Evolutionary conservation across 495 filamentous ascomycete species (phyloP).

Genomic region (Xylaria scruposa): DNA sequence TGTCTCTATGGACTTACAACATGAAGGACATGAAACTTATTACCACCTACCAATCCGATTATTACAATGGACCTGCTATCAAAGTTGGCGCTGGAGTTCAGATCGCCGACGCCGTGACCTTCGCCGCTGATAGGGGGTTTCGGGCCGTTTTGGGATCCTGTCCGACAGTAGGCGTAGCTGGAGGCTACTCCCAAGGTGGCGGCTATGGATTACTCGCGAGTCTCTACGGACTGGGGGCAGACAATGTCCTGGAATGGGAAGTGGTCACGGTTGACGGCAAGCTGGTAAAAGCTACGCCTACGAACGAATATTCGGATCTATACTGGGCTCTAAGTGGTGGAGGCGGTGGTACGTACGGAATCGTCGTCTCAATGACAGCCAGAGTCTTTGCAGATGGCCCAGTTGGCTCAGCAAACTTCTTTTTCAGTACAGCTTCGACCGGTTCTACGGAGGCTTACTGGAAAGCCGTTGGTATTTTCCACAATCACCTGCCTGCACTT

Average conservation of each 20-base stretch:
- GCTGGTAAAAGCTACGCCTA: conserved; percentile 58
- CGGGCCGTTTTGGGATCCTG: conserved; percentile 58
- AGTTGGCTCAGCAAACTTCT: conserved; percentile 26
- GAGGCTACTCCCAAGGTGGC: conserved; percentile 56
- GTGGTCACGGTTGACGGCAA: conserved; percentile 63
- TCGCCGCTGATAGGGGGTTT: conserved; percentile 45
- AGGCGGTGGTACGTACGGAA: conserved; percentile 62
- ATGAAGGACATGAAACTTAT: conserved; percentile 52
- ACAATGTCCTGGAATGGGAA: conserved; percentile 60
- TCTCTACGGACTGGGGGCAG: conserved; percentile 56
- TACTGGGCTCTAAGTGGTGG: conserved; percentile 73
- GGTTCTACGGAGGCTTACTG: conserved; percentile 42
- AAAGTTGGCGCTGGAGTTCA: conserved; percentile 56
- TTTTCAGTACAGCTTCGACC: conserved; percentile 13
- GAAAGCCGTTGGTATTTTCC: conserved; percentile 47
- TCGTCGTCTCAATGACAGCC: conserved; percentile 59
- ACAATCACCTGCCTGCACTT: conserved; percentile 46
- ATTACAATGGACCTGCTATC: conserved; percentile 53
- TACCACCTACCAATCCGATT: conserved; percentile 43
- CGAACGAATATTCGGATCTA: conserved; percentile 56
- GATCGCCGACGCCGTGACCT: conserved; percentile 50
- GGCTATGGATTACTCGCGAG: conserved; percentile 55
- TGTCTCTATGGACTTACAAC: conserved; percentile 60
- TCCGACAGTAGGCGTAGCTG: conserved; percentile 57
- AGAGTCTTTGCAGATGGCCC: conserved; percentile 47